Conservation (phyloP, 2,329 filamentous ascomycete genomes). For the Fusarium sp. region DNA sequence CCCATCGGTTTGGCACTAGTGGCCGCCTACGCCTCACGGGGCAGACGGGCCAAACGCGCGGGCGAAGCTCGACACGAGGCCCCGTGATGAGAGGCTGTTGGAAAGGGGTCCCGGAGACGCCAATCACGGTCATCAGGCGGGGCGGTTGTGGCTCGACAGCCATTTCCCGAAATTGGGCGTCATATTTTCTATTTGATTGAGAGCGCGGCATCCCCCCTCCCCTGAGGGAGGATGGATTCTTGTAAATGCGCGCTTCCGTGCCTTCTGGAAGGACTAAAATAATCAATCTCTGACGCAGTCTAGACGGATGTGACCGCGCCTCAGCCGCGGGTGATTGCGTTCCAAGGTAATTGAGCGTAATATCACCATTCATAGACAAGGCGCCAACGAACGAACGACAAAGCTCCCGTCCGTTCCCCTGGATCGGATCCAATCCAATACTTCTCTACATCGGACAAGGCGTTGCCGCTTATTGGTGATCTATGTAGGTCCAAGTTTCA, state of each 20-base stretch:
- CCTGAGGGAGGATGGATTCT: slow-evolving; percentile 6
- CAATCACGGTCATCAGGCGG: slow-evolving; percentile 35
- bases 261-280: not conserved
- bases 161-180: slow-evolving; percentile 40
- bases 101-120: slow-evolving; percentile 33
- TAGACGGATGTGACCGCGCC: not conserved
- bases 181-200: slow-evolving; percentile 20
- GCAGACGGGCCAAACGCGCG: slow-evolving; percentile 30
- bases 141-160: slow-evolving; percentile 41
- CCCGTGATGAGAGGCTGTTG: slow-evolving; percentile 32
- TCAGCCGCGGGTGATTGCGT: not conserved
- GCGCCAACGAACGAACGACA: not conserved
- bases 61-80: slow-evolving; percentile 42
- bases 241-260: not conserved
- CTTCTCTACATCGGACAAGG: not conserved
- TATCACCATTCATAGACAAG: not conserved
- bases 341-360: not conserved
- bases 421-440: not conserved
- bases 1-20: slow-evolving; percentile 4
- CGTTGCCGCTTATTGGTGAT: slow-evolving; percentile 3
- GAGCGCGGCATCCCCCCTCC: slow-evolving; percentile 11
- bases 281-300: not conserved
- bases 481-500: not conserved
- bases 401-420: not conserved
- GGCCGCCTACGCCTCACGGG: slow-evolving; percentile 14